phyloP scores from a whole-genome alignment of 192 early-diverging fungal species.

The Polychytrium aggregatum region DNA sequence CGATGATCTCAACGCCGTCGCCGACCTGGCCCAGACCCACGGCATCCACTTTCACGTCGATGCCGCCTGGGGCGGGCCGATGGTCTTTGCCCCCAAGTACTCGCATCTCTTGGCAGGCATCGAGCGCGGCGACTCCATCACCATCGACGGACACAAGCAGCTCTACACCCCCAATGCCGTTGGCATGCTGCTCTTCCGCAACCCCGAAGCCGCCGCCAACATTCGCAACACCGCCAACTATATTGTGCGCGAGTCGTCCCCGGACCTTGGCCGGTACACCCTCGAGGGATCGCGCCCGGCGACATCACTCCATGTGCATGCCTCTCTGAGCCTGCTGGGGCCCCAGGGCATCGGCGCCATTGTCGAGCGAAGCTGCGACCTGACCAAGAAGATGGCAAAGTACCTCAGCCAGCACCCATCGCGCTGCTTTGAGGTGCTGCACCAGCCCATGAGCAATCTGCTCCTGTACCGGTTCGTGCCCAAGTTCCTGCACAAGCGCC shows the following conservation, averaged over 20 bases:
- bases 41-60: conserved; percentile 45
- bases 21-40: conserved; percentile 10
- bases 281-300: conserved; percentile 44
- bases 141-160: conserved; percentile 50
- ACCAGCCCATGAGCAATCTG: conserved; percentile 36
- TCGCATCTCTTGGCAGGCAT: conserved; percentile 31
- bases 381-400: conserved; percentile 32
- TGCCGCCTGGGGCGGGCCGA: conserved; percentile 45
- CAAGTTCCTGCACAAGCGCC: conserved; percentile 19
- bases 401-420: conserved; percentile 22
- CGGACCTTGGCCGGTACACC: conserved; percentile 41
- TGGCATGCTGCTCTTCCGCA: conserved; percentile 34
- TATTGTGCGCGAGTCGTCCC: conserved; percentile 33
- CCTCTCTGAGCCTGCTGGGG: conserved; percentile 32
- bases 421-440: conserved; percentile 29
- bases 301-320: conserved; percentile 38
- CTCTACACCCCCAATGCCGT: conserved; percentile 49
- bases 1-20: conserved; percentile 24
- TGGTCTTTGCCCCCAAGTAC: conserved; percentile 42
- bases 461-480: conserved; percentile 40
- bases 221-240: conserved; percentile 49
- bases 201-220: conserved; percentile 13
- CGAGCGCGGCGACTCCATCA: conserved; percentile 36
- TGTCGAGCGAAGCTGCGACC: conserved; percentile 30
- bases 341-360: conserved; percentile 43